Evolutionary conservation across 2,329 filamentous ascomycete genomes (phyloP).

Genomic region (Colletotrichum chrysophilum): DNA sequence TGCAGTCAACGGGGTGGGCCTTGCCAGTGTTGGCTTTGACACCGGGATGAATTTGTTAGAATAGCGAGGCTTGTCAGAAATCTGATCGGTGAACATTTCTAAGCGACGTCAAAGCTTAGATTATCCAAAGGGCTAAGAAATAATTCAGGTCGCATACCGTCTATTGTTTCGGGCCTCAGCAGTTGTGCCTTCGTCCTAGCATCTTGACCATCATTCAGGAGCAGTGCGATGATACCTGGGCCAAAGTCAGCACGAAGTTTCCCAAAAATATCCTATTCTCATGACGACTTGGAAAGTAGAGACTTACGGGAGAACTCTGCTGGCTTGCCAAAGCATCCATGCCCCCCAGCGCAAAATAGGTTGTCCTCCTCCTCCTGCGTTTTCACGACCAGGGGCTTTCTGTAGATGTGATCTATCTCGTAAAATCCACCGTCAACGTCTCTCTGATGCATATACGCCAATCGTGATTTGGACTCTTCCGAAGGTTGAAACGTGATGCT

Average conservation of each 20-base stretch:
- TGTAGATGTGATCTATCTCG: neutral
- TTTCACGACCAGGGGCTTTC: neutral
- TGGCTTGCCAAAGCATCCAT: neutral
- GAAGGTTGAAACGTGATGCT: conserved; percentile 43
- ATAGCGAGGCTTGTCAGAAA: neutral
- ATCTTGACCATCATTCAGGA: neutral
- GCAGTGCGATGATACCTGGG: neutral
- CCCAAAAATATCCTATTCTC: neutral
- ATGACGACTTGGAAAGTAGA: neutral
- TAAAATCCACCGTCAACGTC: neutral
- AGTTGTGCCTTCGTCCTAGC: neutral
- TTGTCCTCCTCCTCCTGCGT: neutral
- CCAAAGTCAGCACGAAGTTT: neutral
- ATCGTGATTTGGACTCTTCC: neutral
- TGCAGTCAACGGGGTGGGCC: neutral
- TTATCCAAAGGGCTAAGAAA: neutral
- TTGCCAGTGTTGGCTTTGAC: neutral
- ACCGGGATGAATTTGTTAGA: neutral
- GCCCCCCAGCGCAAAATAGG: neutral
- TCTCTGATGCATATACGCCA: neutral
- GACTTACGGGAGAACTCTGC: neutral
- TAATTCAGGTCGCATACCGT: neutral
- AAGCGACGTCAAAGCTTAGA: neutral
- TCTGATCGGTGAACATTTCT: neutral
- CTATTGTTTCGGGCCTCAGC: neutral